A percentile compares a stretch with the other conserved stretches of the same genome.
Evolutionary conservation across 371 early-diverging fungal genomes (phyloP).

Genomic region (Apophysomyces elegans): DNA sequence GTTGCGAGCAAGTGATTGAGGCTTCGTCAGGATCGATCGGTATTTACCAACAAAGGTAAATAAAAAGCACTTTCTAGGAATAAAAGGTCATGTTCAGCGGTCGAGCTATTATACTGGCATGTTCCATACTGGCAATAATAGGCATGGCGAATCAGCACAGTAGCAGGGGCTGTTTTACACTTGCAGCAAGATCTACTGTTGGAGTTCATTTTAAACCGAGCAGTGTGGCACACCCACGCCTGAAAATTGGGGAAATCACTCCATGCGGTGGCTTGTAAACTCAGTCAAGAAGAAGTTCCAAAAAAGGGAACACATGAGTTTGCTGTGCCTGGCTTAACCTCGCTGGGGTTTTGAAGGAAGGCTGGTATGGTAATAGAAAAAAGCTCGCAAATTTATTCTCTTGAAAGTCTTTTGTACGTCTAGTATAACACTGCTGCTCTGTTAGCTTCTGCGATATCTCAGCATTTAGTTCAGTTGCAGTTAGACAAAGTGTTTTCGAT

Average conservation of each 20-base stretch:
- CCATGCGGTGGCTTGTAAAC: slow-evolving; percentile 7
- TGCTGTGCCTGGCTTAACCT: no score
- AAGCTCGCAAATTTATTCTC: no score
- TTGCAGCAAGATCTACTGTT: slow-evolving; percentile 63
- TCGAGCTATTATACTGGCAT: neutral
- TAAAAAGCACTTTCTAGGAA: slow-evolving; percentile 62
- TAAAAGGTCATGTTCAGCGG: no score
- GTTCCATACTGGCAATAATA: slow-evolving; percentile 72
- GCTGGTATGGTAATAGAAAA: no score
- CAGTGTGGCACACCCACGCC: slow-evolving; percentile 1
- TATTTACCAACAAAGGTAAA: slow-evolving; percentile 70
- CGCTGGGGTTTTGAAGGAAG: no score
- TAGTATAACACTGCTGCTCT: no score
- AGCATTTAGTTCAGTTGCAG: no score
- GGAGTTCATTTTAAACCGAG: neutral
- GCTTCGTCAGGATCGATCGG: slow-evolving; percentile 61
- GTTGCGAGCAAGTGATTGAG: slow-evolving; percentile 41
- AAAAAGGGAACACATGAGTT: neutral
- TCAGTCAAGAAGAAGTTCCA: neutral
- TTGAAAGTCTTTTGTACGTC: no score
- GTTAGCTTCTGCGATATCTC: no score
- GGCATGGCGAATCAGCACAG: slow-evolving; percentile 71
- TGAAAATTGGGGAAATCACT: neutral
- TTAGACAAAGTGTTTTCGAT: no score
- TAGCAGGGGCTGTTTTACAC: slow-evolving; percentile 72